phyloP scores from a whole-genome alignment of 23 red algal genomes.

The Gracilariopsis chorda region DNA sequence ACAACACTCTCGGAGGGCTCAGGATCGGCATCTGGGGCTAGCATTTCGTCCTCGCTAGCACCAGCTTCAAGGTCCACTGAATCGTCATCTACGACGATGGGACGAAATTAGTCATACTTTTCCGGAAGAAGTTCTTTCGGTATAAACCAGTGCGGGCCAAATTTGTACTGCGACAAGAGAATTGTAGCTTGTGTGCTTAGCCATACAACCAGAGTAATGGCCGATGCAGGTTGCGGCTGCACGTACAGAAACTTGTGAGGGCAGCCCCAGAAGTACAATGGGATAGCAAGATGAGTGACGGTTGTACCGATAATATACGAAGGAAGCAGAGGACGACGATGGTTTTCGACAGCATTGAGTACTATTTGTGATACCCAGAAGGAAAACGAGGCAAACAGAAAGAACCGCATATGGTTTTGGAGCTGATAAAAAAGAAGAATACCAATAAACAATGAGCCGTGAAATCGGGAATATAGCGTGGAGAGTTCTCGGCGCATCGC shows the following conservation, averaged over 20 bases:
- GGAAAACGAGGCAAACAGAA: constrained; percentile 44
- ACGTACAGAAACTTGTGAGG: constrained; percentile 66
- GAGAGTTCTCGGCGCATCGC: constrained; percentile 75
- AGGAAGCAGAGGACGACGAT: constrained; percentile 35
- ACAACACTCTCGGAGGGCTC: constrained; percentile 33
- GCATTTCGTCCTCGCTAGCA: constrained; percentile 6
- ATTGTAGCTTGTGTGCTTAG: constrained; percentile 13
- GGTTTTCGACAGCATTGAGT: constrained; percentile 27
- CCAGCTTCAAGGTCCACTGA: no score
- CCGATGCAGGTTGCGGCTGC: constrained; percentile 2
- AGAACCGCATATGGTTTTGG: constrained; percentile 51
- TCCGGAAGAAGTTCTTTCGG: constrained; percentile 62
- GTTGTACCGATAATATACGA: constrained; percentile 43
- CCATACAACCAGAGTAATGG: constrained; percentile 30
- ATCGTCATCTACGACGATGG: no score
- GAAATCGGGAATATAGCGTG: constrained; percentile 67
- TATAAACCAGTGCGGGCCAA: constrained; percentile 57
- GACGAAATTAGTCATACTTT: no score
- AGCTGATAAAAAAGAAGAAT: constrained; percentile 57
- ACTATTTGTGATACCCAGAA: constrained; percentile 77
- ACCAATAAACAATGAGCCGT: constrained; percentile 66
- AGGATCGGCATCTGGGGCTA: neutral
- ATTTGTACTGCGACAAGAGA: constrained; percentile 47
- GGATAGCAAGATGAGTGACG: constrained; percentile 27
- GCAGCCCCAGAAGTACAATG: constrained; percentile 56